phyloP scores from a whole-genome alignment of 208 protist species.

The Trichomonas tenax region DNA sequence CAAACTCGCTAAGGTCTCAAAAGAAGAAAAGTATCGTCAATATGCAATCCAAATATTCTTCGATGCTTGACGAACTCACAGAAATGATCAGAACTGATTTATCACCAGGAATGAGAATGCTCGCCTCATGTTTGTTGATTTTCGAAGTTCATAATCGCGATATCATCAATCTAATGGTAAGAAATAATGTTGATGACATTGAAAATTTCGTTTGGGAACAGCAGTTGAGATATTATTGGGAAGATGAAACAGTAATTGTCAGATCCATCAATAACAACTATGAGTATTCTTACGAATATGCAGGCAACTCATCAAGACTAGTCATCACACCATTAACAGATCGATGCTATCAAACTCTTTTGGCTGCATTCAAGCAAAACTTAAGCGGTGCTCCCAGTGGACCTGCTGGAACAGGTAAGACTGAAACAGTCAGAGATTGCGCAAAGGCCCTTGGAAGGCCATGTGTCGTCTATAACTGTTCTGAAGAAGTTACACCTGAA shows the following conservation, averaged over 20 bases:
- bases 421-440: slow-evolving; percentile 54
- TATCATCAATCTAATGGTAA: slow-evolving; percentile 52
- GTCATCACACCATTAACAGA: slow-evolving; percentile 50
- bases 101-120: background rate
- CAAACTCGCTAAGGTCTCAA: slow-evolving; percentile 53
- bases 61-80: background rate
- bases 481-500: slow-evolving; percentile 59
- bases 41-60: slow-evolving; percentile 39
- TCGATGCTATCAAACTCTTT: slow-evolving; percentile 58
- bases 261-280: slow-evolving; percentile 38
- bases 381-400: slow-evolving; percentile 52
- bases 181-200: slow-evolving; percentile 62
- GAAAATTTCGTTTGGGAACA: slow-evolving; percentile 81
- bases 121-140: slow-evolving; percentile 34
- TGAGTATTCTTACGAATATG: slow-evolving; percentile 46
- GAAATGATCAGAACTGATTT: slow-evolving; percentile 13
- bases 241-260: slow-evolving; percentile 35
- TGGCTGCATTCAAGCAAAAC: slow-evolving; percentile 50
- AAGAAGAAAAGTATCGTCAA: background rate
- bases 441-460: slow-evolving; percentile 47
- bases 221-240: slow-evolving; percentile 88
- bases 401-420: slow-evolving; percentile 58
- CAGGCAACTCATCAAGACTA: slow-evolving; percentile 41
- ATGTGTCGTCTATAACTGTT: slow-evolving; percentile 90
- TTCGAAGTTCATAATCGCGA: slow-evolving; percentile 55